Evolutionary conservation across 805 yeast species (phyloP).

Genomic region (Ogataea salicorniae): DNA sequence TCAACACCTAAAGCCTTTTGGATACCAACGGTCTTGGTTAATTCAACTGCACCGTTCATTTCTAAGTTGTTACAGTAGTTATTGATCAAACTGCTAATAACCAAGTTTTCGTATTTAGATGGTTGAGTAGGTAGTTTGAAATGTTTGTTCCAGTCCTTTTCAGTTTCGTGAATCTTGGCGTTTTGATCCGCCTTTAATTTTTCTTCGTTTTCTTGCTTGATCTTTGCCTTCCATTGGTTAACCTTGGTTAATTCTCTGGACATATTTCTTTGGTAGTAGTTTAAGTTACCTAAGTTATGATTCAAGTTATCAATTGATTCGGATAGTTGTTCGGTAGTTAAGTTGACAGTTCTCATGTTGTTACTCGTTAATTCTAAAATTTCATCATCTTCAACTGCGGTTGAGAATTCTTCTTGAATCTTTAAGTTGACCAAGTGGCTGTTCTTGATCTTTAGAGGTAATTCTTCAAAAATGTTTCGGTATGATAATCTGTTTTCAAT

Average conservation of each 20-base stretch:
- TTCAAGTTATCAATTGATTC: constrained; percentile 70
- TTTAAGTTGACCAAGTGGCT: constrained; percentile 50
- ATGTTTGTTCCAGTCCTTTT: constrained; percentile 50
- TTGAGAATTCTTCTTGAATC: constrained; percentile 22
- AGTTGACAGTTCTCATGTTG: constrained; percentile 35
- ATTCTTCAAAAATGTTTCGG: constrained; percentile 65
- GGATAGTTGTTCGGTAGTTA: constrained; percentile 55
- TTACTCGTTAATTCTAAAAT: constrained; percentile 36
- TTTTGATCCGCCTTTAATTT: constrained; percentile 55
- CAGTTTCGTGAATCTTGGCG: constrained; percentile 44
- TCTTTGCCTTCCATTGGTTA: constrained; percentile 67
- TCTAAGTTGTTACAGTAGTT: constrained; percentile 68
- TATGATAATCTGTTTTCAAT: constrained; percentile 55
- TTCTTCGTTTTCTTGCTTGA: constrained; percentile 59
- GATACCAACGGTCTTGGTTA: constrained; percentile 56
- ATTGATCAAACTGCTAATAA: constrained; percentile 62
- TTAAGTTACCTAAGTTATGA: constrained; percentile 74
- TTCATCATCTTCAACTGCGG: constrained; percentile 12
- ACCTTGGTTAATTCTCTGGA: constrained; percentile 66
- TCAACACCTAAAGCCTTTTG: constrained; percentile 44
- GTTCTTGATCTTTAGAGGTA: constrained; percentile 62
- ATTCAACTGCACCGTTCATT: constrained; percentile 61
- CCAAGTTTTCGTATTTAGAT: constrained; percentile 65
- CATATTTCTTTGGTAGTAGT: constrained; percentile 73
- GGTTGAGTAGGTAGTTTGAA: constrained; percentile 73